Percentiles rank a stretch among this genome's conserved stretches.
These are phyloP conservation scores for Ceratocystis cubensis DNA, from an alignment of 2,329 filamentous ascomycete genomes.

Conservation along the genomic window DNA sequence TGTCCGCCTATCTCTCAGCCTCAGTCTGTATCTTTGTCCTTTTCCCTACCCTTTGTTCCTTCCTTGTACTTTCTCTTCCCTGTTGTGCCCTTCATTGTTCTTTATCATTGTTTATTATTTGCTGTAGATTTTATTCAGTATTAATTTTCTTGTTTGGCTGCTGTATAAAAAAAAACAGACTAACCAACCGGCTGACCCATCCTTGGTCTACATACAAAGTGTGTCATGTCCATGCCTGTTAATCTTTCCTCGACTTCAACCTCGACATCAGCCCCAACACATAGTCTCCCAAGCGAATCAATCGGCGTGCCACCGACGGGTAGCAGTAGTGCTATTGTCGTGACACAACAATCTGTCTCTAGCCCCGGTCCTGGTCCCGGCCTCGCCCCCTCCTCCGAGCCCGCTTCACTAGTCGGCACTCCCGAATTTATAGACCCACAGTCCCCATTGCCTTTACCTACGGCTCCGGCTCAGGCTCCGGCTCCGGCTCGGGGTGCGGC, in stretches of 20 bases:
- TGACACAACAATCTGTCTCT: not conserved
- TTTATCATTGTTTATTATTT: not conserved
- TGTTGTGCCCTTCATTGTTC: not conserved
- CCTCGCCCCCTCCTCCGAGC: constrained; percentile 24
- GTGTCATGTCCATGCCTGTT: not conserved
- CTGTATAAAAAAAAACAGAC: not conserved
- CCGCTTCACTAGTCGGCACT: constrained; percentile 25
- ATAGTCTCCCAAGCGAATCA: not conserved
- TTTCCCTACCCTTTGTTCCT: not conserved
- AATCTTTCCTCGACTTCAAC: not conserved
- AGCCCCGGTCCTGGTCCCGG: not conserved
- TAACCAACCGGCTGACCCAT: not conserved
- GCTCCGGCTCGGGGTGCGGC: constrained; percentile 16
- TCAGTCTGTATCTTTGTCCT: not conserved
- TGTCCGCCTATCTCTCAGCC: too few relatives aligned
- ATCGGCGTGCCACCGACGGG: not conserved
- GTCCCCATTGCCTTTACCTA: constrained; percentile 20
- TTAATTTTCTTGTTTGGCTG: not conserved
- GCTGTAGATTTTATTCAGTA: not conserved
- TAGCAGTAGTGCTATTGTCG: not conserved
- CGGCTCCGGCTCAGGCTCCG: constrained; percentile 22
- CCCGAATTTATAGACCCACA: not conserved
- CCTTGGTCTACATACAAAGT: not conserved
- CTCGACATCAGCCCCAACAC: not conserved
- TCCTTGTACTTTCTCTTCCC: not conserved